Percentiles rank a stretch among this genome's conserved stretches.
These are phyloP conservation scores for Salix exigua DNA, from an alignment of 345 rosid species.

Conservation along the genomic window DNA sequence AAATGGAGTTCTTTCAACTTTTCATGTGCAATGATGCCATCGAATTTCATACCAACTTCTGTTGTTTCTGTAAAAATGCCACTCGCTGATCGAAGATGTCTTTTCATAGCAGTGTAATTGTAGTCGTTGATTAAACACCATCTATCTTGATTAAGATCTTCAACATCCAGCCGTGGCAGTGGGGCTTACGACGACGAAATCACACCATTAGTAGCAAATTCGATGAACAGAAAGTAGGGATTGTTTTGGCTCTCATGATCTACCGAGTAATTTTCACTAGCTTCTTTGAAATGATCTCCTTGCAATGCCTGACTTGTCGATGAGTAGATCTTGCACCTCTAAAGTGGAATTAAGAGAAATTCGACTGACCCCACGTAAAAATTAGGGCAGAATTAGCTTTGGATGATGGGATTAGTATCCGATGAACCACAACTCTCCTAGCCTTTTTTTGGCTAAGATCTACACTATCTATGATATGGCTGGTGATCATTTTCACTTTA, in stretches of 20 bases:
- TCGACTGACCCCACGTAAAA: background rate
- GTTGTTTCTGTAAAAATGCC: too few species aligned
- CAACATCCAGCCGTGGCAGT: background rate
- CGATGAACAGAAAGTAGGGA: too few species aligned
- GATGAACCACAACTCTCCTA: slow-evolving; percentile 19
- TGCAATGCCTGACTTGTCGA: background rate
- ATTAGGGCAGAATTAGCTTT: background rate
- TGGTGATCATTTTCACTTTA: background rate
- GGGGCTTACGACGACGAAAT: background rate
- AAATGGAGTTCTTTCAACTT: slow-evolving; percentile 6
- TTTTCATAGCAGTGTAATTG: too few species aligned
- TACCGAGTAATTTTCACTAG: background rate
- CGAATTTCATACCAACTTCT: background rate
- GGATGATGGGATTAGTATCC: slow-evolving; percentile 19
- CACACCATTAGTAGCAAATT: background rate
- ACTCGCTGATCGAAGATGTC: too few species aligned
- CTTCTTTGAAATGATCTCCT: background rate
- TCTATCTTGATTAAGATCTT: background rate
- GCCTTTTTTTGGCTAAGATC: slow-evolving; percentile 8
- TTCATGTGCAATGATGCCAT: background rate
- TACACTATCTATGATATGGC: background rate
- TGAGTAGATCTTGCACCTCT: background rate
- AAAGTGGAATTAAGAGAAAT: background rate
- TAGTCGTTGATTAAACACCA: background rate
- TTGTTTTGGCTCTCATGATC: background rate